Evolutionary conservation across 2,329 filamentous ascomycete species (phyloP), one percentile per base, ranked within the genome.

Genomic region (Fusarium armeniacum): DNA sequence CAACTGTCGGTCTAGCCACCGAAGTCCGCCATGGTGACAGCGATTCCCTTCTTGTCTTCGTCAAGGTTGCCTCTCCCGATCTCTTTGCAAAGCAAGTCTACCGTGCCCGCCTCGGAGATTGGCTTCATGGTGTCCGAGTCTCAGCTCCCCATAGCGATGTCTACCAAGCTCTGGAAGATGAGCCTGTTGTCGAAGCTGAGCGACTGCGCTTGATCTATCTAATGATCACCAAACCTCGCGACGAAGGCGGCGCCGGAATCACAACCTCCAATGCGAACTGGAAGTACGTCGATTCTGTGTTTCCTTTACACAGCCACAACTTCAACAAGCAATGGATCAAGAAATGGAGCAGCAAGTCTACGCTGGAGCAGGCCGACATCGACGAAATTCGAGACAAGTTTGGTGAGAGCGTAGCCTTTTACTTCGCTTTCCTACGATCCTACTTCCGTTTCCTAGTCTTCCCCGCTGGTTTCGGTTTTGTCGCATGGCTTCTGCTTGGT

Each of bases 341-440:
- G 76, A 86, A 90, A 68, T 91, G 93, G 86, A 90, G 90, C 75
- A 88, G 85, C 51, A 92, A 91, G 78, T 91, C 91, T 65, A 84
- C 90, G 44, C 82, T 94, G 26, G 87, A 89, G 56, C 81, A 88
- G 36, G 79, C 85, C 51, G 88, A 93, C 73, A 82, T 97, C n/a
- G 88, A 92, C 75, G 85, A 88, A 47, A 93, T 97, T 67, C 88
- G 91, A 28, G 86, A 93, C 76, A 85, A 90, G 69, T 93, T 94
- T 78, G 93, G 93, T 50, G 91, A 95, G 79, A 91, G 89, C 77
- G 92, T 98, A 62, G 95, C 93, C 36, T 97, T 97, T 79, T 98
- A 98, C 82, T 98, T 97, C 78, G 93, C 94, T 40, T 98, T 98
- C 76, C 86, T 97, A 33, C 93, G 97, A 76, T 91, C 91, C 35